Conservation (phyloP, 2,329 filamentous ascomycete species). For the Cytospora piceae region DNA sequence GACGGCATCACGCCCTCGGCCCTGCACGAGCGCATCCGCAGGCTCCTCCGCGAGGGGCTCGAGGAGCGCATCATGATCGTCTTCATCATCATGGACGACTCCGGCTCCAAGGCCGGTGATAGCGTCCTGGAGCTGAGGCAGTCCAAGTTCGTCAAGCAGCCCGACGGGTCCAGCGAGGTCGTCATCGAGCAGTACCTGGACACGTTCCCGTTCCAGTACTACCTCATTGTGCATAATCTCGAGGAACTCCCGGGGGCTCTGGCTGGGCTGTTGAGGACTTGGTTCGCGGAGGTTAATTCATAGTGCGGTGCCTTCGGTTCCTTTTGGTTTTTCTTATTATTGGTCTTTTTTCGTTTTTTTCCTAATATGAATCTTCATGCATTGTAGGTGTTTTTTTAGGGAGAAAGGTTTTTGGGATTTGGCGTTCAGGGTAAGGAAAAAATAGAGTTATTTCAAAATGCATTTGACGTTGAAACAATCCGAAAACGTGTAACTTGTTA, state of each 20-base stretch:
- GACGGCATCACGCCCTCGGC: constrained; percentile 86
- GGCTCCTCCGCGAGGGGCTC: constrained; percentile 82
- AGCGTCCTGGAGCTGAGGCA: constrained; percentile 88
- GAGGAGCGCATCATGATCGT: constrained; percentile 98
- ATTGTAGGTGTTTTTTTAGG: background rate
- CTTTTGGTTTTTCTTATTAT: too few relatives aligned
- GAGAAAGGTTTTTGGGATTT: background rate
- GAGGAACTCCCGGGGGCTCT: constrained; percentile 88
- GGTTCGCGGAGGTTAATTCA: constrained; percentile 78
- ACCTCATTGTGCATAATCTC: constrained; percentile 90
- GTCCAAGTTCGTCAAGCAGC: constrained; percentile 77
- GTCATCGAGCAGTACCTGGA: constrained; percentile 91
- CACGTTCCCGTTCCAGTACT: constrained; percentile 95
- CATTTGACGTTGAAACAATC: background rate
- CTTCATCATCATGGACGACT: constrained; percentile 90
- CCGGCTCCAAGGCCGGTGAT: constrained; percentile 50
- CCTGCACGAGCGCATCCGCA: constrained; percentile 80
- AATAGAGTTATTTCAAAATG: background rate
- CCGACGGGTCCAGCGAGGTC: constrained; percentile 64
- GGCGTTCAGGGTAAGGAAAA: constrained; percentile 16
- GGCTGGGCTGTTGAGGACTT: constrained; percentile 86
- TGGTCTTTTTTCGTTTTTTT: background rate
- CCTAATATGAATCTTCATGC: background rate
- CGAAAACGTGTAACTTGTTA: background rate
- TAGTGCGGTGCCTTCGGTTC: constrained; percentile 1